Evolutionary conservation across 1,139 yeast species (phyloP).

Genomic region (Pichia sp.): DNA sequence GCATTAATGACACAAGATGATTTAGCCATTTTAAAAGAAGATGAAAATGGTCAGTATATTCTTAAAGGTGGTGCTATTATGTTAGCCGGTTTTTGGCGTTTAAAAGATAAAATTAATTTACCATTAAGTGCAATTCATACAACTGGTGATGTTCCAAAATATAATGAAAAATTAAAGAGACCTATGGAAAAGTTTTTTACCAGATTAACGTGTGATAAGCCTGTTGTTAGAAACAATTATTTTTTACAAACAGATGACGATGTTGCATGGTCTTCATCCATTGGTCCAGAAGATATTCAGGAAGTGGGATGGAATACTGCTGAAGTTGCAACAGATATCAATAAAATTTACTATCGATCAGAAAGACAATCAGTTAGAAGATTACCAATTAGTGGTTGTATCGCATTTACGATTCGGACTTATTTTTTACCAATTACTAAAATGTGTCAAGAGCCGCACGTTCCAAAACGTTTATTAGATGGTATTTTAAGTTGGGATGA

Average conservation of each 20-base stretch:
- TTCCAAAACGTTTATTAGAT: slow-evolving; percentile 53
- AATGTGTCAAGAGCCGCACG: slow-evolving; percentile 50
- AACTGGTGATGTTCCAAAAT: slow-evolving; percentile 62
- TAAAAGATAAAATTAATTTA: slow-evolving; percentile 47
- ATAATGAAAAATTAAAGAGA: slow-evolving; percentile 46
- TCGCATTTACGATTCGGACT: slow-evolving; percentile 57
- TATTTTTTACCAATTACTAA: slow-evolving; percentile 52
- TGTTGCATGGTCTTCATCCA: slow-evolving; percentile 58
- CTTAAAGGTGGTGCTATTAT: slow-evolving; percentile 56
- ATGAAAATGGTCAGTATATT: slow-evolving; percentile 47
- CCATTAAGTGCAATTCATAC: slow-evolving; percentile 56
- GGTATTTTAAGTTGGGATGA: slow-evolving; percentile 55
- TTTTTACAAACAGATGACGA: slow-evolving; percentile 59
- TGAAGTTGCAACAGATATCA: slow-evolving; percentile 39
- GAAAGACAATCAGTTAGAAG: slow-evolving; percentile 67
- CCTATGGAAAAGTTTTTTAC: slow-evolving; percentile 64
- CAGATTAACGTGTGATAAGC: slow-evolving; percentile 46
- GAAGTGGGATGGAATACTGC: slow-evolving; percentile 61
- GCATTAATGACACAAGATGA: slow-evolving; percentile 62
- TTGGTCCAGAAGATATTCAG: slow-evolving; percentile 49
- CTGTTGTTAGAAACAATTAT: slow-evolving; percentile 61
- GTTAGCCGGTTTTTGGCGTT: slow-evolving; percentile 62
- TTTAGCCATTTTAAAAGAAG: slow-evolving; percentile 59
- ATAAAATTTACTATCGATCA: slow-evolving; percentile 49
- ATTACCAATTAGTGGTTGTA: slow-evolving; percentile 52